Base-by-base conservation (phyloP, 495 filamentous ascomycete genomes). In the Penicillium odoratum region DNA sequence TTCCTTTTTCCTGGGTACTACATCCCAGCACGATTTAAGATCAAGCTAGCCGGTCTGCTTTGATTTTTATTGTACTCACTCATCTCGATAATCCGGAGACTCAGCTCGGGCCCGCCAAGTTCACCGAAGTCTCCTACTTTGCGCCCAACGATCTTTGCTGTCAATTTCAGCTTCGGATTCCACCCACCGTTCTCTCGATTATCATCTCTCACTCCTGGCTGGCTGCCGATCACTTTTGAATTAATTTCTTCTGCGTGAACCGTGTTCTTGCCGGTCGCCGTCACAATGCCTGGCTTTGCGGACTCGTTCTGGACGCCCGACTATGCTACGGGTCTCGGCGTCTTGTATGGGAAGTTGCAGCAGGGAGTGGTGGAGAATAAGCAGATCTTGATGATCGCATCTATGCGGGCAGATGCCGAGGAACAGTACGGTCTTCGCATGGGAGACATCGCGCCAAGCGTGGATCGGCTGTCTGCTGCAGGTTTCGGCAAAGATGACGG, bases 281-380 rank as follows among this genome's bases (percentile, higher is more conserved):
- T 63, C 59, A 79, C 56, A 66, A 93, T 93, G 91, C 88, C 89
- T 60, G 84, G 88, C 42, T 97, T 97, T 74, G 85, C 91, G 59
- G 91, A 93, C 76, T 95, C 92, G 6, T 97, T 97, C 75, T 97
- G 93, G 93, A 93, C 92, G 56, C 84, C 84, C 63, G 93, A 97
- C 78, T 96, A 96, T 75, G 90, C 92, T 62, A 88, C 88, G 74
- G 92, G 94, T 36, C 84, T 99, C 56, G 94, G 93, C 42, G 93
- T 99, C 44, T 84, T 99, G 57, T 99, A 98, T 67, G 88, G 85
- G 66, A 99, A 99, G 77, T 86, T 99, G 46, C 93, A 97, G 74
- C 94, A 99, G 69, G 95, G 94, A 52, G 87, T 92, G 43, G 83
- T 92, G 67, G 95, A 98, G 74, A 96, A 99, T 68, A 90, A 91